phyloP scores from a whole-genome alignment of 148 eudicot genomes.

The Rhododendron williamsianum region DNA sequence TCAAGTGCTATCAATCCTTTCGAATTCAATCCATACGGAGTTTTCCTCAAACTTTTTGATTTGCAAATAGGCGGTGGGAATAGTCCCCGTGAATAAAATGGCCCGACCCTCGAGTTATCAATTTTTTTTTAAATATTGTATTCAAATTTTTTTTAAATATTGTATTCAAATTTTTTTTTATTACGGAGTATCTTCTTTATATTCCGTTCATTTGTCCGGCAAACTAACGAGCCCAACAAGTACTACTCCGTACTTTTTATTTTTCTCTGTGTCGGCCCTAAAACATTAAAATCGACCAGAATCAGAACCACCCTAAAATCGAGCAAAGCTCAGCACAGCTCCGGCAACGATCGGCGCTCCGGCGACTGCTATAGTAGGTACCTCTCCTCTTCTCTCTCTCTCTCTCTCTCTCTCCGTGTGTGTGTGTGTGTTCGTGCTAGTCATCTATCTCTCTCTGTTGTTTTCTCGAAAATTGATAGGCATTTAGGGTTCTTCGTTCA shows the following conservation, averaged over 20 bases:
- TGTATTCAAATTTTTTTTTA: too few relatives aligned
- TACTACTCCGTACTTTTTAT: too few relatives aligned
- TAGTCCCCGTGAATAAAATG: too few relatives aligned
- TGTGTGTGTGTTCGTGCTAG: not conserved
- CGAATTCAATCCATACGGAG: too few relatives aligned
- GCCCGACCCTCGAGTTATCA: too few relatives aligned
- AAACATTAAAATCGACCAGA: not conserved
- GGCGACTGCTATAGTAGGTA: not conserved
- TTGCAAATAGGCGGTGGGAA: too few relatives aligned
- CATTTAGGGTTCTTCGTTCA: not conserved
- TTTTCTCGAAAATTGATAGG: not conserved
- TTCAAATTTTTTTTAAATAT: too few relatives aligned
- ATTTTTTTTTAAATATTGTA: too few relatives aligned
- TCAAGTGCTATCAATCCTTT: too few relatives aligned
- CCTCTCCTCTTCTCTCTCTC: not conserved
- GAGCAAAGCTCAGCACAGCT: not conserved
- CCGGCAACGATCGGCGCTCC: not conserved
- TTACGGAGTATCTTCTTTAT: too few relatives aligned
- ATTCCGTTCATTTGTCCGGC: not conserved
- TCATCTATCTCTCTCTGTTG: not conserved
- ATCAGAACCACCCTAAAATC: not conserved
- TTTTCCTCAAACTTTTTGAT: too few relatives aligned
- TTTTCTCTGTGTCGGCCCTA: not conserved
- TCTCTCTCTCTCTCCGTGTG: not conserved
- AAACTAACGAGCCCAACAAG: not conserved